Conservation (phyloP, 371 early-diverging fungal genomes). For the Apophysomyces elegans region DNA sequence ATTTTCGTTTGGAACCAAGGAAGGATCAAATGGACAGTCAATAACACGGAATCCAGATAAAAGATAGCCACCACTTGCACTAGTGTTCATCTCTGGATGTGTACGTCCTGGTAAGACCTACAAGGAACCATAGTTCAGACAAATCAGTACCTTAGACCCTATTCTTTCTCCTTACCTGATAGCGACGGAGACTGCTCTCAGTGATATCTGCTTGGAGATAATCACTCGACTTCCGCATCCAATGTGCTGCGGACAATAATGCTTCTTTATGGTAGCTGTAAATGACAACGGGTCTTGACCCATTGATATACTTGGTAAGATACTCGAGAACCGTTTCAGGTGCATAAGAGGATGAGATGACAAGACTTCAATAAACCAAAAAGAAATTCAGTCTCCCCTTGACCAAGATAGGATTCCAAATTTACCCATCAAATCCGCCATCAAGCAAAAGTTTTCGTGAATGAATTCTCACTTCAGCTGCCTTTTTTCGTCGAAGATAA, state of each 20-base stretch:
- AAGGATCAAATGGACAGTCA: constrained; percentile 46
- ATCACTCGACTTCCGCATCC: constrained; percentile 70
- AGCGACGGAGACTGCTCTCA: constrained; percentile 89
- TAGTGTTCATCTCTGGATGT: constrained; percentile 93
- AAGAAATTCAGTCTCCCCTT: neutral
- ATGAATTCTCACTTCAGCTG: constrained; percentile 27
- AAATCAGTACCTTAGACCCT: neutral
- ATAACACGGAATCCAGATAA: constrained; percentile 73
- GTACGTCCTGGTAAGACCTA: constrained; percentile 90
- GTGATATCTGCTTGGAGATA: constrained; percentile 83
- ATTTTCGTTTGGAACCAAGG: constrained; percentile 21
- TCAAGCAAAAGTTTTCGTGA: constrained; percentile 45
- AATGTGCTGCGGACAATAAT: constrained; percentile 69
- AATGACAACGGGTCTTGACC: constrained; percentile 86
- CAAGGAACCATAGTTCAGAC: constrained; percentile 38
- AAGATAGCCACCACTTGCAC: constrained; percentile 85
- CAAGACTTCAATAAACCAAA: constrained; percentile 55
- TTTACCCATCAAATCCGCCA: constrained; percentile 70
- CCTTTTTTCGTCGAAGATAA: constrained; percentile 43
- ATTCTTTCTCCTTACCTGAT: constrained; percentile 53
- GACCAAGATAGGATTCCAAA: constrained; percentile 1
- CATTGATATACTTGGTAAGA: constrained; percentile 71
- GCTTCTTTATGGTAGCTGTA: constrained; percentile 86
- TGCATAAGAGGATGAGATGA: constrained; percentile 81
- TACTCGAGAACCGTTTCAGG: constrained; percentile 71